phyloP scores from a whole-genome alignment of 352 stramenopile genomes.

The Phytopythium boreale region DNA sequence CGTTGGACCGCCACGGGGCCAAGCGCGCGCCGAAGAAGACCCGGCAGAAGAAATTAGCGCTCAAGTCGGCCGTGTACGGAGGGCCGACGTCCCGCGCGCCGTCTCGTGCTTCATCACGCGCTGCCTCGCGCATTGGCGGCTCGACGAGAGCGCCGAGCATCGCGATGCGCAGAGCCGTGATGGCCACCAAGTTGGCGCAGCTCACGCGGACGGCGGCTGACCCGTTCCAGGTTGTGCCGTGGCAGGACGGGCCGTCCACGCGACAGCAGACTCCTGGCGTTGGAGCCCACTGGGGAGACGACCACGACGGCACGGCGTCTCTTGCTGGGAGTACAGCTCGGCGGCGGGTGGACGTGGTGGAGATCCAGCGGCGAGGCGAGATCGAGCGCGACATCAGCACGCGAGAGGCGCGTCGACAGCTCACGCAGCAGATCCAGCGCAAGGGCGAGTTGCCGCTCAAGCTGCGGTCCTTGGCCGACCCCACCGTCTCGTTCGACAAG shows the following conservation, averaged over 20 bases:
- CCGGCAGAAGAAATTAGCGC: conserved; percentile 15
- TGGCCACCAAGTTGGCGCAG: conserved; percentile 31
- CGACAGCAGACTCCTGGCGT: neutral
- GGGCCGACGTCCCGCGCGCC: conserved; percentile 12
- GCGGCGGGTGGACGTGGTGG: conserved; percentile 27
- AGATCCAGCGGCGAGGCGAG: conserved; percentile 35
- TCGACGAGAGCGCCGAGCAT: conserved; percentile 10
- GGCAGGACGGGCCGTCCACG: neutral
- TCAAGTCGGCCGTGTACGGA: conserved; percentile 16
- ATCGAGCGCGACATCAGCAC: conserved; percentile 44
- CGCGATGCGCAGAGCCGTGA: conserved; percentile 16
- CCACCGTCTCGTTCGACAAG: conserved; percentile 41
- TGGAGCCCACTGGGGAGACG: neutral
- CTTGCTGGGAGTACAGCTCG: conserved; percentile 15
- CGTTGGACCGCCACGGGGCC: conserved; percentile 19
- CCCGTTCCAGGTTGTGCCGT: conserved; percentile 12
- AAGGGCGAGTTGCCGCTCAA: conserved; percentile 41
- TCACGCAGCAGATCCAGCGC: conserved; percentile 30
- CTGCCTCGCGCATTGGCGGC: conserved; percentile 27
- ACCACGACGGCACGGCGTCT: conserved; percentile 8
- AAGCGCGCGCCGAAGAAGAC: conserved; percentile 20
- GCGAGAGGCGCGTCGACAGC: conserved; percentile 29
- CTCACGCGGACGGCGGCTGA: conserved; percentile 12
- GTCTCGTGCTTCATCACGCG: conserved; percentile 32
- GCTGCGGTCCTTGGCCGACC: conserved; percentile 48